A percentile compares a stretch with the other conserved stretches of the same genome.
Evolutionary conservation across 202 grass and related monocot genomes (phyloP).

Genomic region (Bolboschoenoplectus hybrid): DNA sequence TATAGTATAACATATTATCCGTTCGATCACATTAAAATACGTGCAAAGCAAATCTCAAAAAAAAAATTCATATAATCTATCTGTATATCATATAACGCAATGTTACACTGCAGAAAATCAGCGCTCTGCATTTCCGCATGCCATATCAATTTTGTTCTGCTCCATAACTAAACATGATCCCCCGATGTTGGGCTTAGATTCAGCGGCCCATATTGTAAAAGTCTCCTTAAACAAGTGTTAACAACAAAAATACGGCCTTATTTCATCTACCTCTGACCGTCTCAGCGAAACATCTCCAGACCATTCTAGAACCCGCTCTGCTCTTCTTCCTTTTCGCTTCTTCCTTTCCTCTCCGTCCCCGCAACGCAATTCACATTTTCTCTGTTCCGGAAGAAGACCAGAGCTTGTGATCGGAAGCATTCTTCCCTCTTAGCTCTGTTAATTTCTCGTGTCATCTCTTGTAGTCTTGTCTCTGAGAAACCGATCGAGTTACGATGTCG

Average conservation of each 20-base stretch:
- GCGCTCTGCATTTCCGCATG: too few relatives aligned
- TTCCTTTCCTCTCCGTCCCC: not conserved
- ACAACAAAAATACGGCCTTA: not conserved
- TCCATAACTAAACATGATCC: not conserved
- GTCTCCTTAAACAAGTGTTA: not conserved
- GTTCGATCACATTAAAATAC: too few relatives aligned
- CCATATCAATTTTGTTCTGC: too few relatives aligned
- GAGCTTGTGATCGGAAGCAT: not conserved
- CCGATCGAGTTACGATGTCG: conserved; percentile 41
- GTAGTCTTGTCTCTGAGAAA: not conserved
- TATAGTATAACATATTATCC: too few relatives aligned
- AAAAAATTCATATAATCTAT: too few relatives aligned
- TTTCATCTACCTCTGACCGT: too few relatives aligned
- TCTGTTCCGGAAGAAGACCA: not conserved
- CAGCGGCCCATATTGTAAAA: not conserved
- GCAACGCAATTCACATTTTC: not conserved
- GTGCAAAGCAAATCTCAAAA: too few relatives aligned
- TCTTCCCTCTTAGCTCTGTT: not conserved
- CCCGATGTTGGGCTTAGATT: not conserved
- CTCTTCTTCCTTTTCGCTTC: not conserved
- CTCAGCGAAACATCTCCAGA: conserved; percentile 1
- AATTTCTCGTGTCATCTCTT: not conserved
- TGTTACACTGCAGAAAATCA: too few relatives aligned
- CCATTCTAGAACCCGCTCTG: conserved; percentile 42
- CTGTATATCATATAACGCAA: too few relatives aligned